Base-by-base conservation (phyloP, 768 basidiomycete genomes). In the Lepiota subincarnata region DNA sequence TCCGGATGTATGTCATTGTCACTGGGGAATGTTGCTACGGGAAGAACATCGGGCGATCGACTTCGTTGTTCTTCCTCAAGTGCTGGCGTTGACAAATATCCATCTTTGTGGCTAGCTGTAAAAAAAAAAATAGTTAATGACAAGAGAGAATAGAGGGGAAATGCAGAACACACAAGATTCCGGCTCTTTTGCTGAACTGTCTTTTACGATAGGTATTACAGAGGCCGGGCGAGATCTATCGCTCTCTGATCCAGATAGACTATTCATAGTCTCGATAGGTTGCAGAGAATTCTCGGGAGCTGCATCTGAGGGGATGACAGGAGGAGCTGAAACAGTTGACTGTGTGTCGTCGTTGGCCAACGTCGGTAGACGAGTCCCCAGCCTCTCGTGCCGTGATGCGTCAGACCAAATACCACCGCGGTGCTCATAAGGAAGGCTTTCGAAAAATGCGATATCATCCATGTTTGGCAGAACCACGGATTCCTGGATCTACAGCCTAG, bases 381-480 rank as follows among this genome's bases (percentile, higher is more conserved):
- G 63, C 43, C 48, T 73, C 68, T 53, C 76, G 24, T 60, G 70
- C 26, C 85, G 76, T 2, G 71, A 77, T 6, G 93, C 87, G 58
- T 93, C 90, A 6, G 82, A 76, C 81, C 88, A 98, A 58, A 99
- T 89, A 6, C 95, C 96, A 41, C 95, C 96, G 35, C 96, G 84
- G 53, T 80, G 84, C 47, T 64, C 60, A 61, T 80, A 86, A 2
- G 64, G 61, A 2, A 63, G 62, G 34, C 88, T 95, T 66, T 97
- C 89, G 66, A 96, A 98, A 78, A 94, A 98, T 11, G 94, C 78
- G 55, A 98, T 89, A 62, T 99, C 97, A 67, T 99, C 97, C 93
- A 98, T 97, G 70, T 97, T 92, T 4, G 97, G 97, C 66, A 95
- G 72, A 16, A 99, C 97, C 16, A 98, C 81, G 0, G 94, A 94